A percentile compares a stretch with the other conserved stretches of the same genome.
phyloP scores from a whole-genome alignment of 2,329 filamentous ascomycete species.

The Hypoxylon sp. region DNA sequence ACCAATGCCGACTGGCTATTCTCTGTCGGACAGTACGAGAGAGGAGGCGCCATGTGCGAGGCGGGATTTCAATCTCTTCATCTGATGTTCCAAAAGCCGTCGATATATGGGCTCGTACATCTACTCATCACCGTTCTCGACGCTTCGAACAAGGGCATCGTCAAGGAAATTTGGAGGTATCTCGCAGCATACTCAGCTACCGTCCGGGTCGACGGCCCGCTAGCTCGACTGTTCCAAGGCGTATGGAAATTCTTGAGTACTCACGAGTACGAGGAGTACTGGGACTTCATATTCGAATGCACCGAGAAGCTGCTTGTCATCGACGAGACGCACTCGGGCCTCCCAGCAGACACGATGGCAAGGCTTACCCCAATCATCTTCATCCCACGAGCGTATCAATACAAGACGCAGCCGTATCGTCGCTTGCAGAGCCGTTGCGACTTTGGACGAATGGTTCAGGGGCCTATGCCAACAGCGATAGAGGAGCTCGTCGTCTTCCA shows the following conservation, averaged over 20 bases:
- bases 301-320: conserved; percentile 41
- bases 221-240: conserved; percentile 40
- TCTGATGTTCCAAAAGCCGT: conserved; percentile 40
- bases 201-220: conserved; percentile 36
- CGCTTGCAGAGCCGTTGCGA: conserved; percentile 42
- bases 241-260: conserved; percentile 42
- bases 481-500: conserved; percentile 40
- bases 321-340: conserved; percentile 38
- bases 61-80: conserved; percentile 42
- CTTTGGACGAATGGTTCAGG: conserved; percentile 33
- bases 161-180: conserved; percentile 44
- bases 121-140: conserved; percentile 41
- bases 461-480: conserved; percentile 36
- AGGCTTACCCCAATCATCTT: conserved; percentile 42
- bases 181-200: conserved; percentile 41
- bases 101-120: conserved; percentile 42
- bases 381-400: conserved; percentile 42
- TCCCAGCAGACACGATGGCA: conserved; percentile 41
- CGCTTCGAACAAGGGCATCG: conserved; percentile 40
- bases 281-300: conserved; percentile 44
- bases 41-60: conserved; percentile 42
- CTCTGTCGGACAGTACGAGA: conserved; percentile 38
- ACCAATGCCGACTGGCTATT: conserved; percentile 45
- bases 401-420: conserved; percentile 37
- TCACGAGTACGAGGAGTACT: conserved; percentile 43